phyloP scores from a whole-genome alignment of 352 stramenopile genomes.

The Phytopythium litorale region DNA sequence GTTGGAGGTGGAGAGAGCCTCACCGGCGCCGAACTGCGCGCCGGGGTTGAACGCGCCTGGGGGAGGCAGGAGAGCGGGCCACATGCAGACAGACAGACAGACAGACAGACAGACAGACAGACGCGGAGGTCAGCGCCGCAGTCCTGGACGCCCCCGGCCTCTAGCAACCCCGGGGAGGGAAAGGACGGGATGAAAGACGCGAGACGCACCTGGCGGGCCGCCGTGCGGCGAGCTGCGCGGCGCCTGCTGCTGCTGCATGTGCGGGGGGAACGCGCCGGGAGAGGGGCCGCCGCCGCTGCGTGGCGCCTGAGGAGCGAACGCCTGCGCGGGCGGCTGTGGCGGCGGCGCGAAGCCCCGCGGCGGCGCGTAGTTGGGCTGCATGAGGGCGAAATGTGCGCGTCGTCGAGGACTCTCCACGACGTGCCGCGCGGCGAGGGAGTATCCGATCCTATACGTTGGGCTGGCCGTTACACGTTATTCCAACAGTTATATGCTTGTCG shows the following conservation, averaged over 20 bases:
- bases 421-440: no score
- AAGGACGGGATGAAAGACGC: neutral
- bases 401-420: no score
- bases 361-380: constrained; percentile 44
- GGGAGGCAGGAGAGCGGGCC: neutral
- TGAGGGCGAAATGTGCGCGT: constrained; percentile 2
- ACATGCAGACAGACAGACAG: neutral
- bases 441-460: no score
- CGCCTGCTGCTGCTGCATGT: constrained; percentile 9
- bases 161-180: neutral
- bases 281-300: constrained; percentile 22
- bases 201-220: constrained; percentile 1
- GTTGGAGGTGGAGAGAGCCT: neutral
- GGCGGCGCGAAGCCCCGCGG: constrained; percentile 26
- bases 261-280: constrained; percentile 3
- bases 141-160: no score
- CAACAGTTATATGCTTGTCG: no score
- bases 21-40: constrained; percentile 15
- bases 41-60: constrained; percentile 5
- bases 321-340: constrained; percentile 13
- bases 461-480: no score
- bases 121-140: no score
- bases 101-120: neutral
- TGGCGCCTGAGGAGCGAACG: constrained; percentile 19
- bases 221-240: constrained; percentile 6